Evolutionary conservation across 2,329 filamentous ascomycete genomes (phyloP).

Genomic region (Alternaria arborescens): DNA sequence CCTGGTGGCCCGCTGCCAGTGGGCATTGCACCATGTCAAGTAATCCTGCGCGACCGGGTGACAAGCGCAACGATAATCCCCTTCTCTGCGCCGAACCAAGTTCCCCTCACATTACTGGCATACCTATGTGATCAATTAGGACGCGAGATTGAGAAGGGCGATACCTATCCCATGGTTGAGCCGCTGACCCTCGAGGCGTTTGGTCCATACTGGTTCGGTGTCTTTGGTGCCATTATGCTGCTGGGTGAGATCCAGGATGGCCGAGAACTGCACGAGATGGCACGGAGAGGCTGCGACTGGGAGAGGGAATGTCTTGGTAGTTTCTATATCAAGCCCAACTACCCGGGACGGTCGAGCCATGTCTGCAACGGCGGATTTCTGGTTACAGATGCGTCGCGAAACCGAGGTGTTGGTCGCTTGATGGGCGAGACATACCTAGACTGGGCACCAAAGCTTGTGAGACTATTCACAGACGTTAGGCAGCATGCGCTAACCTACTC

Average conservation of each 20-base stretch:
- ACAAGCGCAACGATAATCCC: conserved; percentile 86
- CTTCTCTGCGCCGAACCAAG: conserved; percentile 77
- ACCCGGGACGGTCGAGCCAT: conserved; percentile 88
- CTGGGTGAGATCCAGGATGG: conserved; percentile 72
- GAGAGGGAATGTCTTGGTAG: conserved; percentile 82
- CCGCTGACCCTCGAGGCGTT: conserved; percentile 78
- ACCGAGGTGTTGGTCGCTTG: conserved; percentile 59
- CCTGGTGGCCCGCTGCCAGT: conserved; percentile 70
- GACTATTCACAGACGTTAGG: conserved; percentile 13
- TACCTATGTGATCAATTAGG: conserved; percentile 87
- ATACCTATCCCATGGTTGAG: conserved; percentile 90
- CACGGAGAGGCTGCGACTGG: conserved; percentile 69
- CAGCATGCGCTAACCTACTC: conserved; percentile 11
- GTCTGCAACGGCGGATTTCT: conserved; percentile 74
- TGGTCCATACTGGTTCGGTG: conserved; percentile 87
- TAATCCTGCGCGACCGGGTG: conserved; percentile 83
- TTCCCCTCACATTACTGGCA: conserved; percentile 76
- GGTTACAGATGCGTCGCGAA: conserved; percentile 58
- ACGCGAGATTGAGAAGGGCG: conserved; percentile 88
- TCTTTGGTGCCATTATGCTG: conserved; percentile 88
- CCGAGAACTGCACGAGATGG: conserved; percentile 60
- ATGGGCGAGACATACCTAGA: conserved; percentile 63
- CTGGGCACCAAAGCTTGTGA: conserved; percentile 61
- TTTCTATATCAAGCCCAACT: conserved; percentile 95
- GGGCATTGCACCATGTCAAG: conserved; percentile 75